These are phyloP conservation scores for Exserohilum turcica DNA, from an alignment of 2,329 filamentous ascomycete genomes.

Conservation along the genomic window DNA sequence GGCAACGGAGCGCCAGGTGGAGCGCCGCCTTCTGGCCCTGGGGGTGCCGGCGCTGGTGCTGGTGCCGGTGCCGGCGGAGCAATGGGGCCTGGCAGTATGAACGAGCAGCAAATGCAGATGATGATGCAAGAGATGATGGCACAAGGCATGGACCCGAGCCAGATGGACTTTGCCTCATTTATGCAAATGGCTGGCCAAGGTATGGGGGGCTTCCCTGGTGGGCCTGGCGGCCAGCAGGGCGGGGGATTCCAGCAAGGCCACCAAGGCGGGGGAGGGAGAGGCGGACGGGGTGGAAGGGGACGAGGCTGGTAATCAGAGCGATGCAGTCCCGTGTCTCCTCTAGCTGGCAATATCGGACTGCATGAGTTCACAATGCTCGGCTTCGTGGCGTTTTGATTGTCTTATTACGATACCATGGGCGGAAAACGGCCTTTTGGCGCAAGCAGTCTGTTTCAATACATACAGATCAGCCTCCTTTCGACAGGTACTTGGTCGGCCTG, in stretches of 20 bases:
- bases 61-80: slow-evolving; percentile 3
- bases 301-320: slow-evolving; percentile 27
- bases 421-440: slow-evolving; percentile 14
- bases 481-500: not conserved
- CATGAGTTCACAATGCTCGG: slow-evolving; percentile 1
- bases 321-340: not conserved
- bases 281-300: slow-evolving; percentile 31
- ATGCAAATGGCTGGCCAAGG: slow-evolving; percentile 44
- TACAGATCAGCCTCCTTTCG: slow-evolving; percentile 8
- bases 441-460: slow-evolving; percentile 11
- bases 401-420: slow-evolving; percentile 29
- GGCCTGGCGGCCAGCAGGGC: slow-evolving; percentile 31
- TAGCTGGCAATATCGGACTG: not conserved
- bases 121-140: slow-evolving; percentile 60
- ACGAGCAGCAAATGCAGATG: slow-evolving; percentile 64
- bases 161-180: slow-evolving; percentile 43
- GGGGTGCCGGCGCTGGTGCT: slow-evolving; percentile 5
- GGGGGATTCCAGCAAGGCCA: slow-evolving; percentile 38
- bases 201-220: slow-evolving; percentile 35
- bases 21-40: slow-evolving; percentile 42
- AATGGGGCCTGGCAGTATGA: slow-evolving; percentile 43
- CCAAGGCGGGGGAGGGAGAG: slow-evolving; percentile 36
- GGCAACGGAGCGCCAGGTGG: slow-evolving; percentile 21
- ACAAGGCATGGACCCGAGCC: slow-evolving; percentile 52
- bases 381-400: slow-evolving; percentile 26